Percentiles rank a stretch among this genome's conserved stretches.
Conservation (phyloP, 768 basidiomycete species). For the Leccinum subgranulosum region DNA sequence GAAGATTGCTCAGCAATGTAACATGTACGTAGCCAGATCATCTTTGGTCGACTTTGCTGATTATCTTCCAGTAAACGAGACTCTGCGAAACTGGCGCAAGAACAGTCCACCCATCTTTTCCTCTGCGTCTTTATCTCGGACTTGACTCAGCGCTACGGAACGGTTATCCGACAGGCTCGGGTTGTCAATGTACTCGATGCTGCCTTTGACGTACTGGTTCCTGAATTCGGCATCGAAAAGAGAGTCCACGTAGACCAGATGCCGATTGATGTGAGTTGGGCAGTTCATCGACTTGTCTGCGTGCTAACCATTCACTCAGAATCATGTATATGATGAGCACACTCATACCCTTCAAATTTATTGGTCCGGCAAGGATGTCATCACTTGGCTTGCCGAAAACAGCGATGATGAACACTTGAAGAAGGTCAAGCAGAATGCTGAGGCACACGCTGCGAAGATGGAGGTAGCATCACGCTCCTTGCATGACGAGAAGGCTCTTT, state of each 20-base stretch:
- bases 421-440: constrained; percentile 90
- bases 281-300: neutral
- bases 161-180: constrained; percentile 91
- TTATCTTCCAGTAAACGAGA: constrained; percentile 69
- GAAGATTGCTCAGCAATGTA: constrained; percentile 97
- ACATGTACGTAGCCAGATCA: constrained; percentile 61
- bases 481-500: constrained; percentile 83
- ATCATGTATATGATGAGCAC: constrained; percentile 96
- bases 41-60: constrained; percentile 3
- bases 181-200: constrained; percentile 96
- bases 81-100: constrained; percentile 88
- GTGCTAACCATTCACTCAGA: constrained; percentile 47
- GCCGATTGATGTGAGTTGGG: constrained; percentile 82
- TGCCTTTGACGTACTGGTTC: constrained; percentile 94
- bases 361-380: constrained; percentile 94
- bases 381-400: constrained; percentile 92
- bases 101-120: constrained; percentile 94
- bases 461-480: constrained; percentile 82
- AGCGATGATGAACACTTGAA: constrained; percentile 95
- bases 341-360: constrained; percentile 89
- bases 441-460: constrained; percentile 89
- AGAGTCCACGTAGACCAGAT: constrained; percentile 98
- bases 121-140: constrained; percentile 93
- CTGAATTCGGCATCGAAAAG: constrained; percentile 99
- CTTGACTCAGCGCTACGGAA: constrained; percentile 91